Evolutionary conservation across 208 protist species (phyloP).

Genomic region (Vickermania spadyakhi): DNA sequence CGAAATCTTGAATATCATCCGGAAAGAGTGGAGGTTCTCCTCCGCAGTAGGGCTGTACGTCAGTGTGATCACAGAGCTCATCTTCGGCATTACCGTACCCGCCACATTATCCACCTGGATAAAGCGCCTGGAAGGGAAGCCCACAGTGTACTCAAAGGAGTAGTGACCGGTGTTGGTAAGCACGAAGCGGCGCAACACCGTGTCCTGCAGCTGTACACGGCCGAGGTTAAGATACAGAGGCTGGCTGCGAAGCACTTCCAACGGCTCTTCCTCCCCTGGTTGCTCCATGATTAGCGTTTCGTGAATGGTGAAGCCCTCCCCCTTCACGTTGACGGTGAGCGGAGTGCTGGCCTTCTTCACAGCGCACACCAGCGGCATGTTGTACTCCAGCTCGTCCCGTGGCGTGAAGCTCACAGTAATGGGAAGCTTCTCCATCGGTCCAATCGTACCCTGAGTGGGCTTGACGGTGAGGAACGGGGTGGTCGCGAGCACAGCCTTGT

Average conservation of each 20-base stretch:
- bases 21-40: constrained; percentile 58
- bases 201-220: constrained; percentile 90
- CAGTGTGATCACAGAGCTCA: constrained; percentile 55
- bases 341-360: constrained; percentile 89
- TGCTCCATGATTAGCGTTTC: constrained; percentile 71
- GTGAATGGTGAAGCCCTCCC: constrained; percentile 91
- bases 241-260: constrained; percentile 25
- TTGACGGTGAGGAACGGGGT: constrained; percentile 55
- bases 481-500: constrained; percentile 41
- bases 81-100: constrained; percentile 61
- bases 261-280: constrained; percentile 21
- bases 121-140: constrained; percentile 29
- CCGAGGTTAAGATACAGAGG: constrained; percentile 76
- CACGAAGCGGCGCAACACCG: constrained; percentile 52
- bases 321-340: constrained; percentile 95
- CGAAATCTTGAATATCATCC: constrained; percentile 68
- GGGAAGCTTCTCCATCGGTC: constrained; percentile 50
- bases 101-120: constrained; percentile 38
- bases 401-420: constrained; percentile 84
- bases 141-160: constrained; percentile 78
- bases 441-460: constrained; percentile 77
- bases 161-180: constrained; percentile 89
- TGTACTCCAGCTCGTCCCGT: constrained; percentile 88
- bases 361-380: constrained; percentile 84
- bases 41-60: constrained; percentile 74